Evolutionary conservation across 2,329 filamentous ascomycete species (phyloP).

Genomic region (Xylaria sp.): DNA sequence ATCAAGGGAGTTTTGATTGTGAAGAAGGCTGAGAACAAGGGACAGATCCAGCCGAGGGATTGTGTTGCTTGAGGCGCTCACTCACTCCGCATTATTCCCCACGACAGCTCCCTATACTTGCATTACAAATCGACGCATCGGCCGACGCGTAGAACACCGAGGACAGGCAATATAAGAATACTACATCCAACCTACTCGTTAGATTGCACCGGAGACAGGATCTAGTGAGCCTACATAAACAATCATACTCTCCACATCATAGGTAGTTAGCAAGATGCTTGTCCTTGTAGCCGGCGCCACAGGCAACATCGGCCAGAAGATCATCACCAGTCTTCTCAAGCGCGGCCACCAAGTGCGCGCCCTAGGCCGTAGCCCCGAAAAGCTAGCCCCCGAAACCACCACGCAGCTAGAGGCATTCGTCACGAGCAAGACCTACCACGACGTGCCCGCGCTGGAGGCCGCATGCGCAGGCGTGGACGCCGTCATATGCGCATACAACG

Average conservation of each 20-base stretch:
- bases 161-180: too few species aligned
- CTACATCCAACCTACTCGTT: too few species aligned
- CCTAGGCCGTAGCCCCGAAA: slow-evolving; percentile 41
- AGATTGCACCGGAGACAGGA: not conserved
- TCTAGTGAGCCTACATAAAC: not conserved
- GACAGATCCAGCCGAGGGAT: too few species aligned
- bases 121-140: too few species aligned
- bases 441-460: slow-evolving; percentile 41
- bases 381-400: slow-evolving; percentile 30
- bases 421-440: slow-evolving; percentile 32
- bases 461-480: slow-evolving; percentile 44
- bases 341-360: slow-evolving; percentile 44
- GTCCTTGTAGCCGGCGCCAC: slow-evolving; percentile 46
- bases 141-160: too few species aligned
- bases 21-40: too few species aligned
- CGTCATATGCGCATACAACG: slow-evolving; percentile 42
- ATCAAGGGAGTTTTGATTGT: too few species aligned
- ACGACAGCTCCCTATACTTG: too few species aligned
- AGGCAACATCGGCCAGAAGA: slow-evolving; percentile 43
- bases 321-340: slow-evolving; percentile 34
- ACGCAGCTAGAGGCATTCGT: slow-evolving; percentile 40
- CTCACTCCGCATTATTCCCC: too few species aligned
- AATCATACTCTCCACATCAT: not conserved
- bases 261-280: slow-evolving; percentile 34
- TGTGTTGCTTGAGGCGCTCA: too few species aligned